These are phyloP conservation scores for Hymenoscyphus albidus DNA, from an alignment of 2,329 filamentous ascomycete genomes.

Conservation along the genomic window DNA sequence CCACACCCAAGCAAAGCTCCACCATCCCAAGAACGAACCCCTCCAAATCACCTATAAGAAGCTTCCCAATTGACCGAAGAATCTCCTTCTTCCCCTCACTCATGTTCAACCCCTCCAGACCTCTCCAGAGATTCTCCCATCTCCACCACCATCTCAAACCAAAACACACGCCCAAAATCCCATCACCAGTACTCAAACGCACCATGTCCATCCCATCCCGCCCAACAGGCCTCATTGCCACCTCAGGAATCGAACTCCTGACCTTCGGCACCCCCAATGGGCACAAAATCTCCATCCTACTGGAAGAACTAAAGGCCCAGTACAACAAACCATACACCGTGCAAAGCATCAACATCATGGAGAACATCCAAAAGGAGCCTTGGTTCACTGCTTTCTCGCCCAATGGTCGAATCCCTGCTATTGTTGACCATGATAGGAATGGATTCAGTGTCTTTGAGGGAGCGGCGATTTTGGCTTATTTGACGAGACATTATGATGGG, in stretches of 20 bases:
- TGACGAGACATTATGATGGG: conserved; percentile 67
- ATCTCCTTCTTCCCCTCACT: conserved; percentile 12
- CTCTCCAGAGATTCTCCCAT: conserved; percentile 27
- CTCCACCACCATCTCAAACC: conserved; percentile 21
- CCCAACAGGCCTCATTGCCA: conserved; percentile 56
- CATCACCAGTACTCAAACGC: conserved; percentile 3
- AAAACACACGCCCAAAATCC: conserved; percentile 2
- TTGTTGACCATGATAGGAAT: conserved; percentile 62
- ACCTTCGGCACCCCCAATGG: conserved; percentile 55
- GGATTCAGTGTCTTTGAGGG: conserved; percentile 69
- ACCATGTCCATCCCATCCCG: conserved; percentile 26
- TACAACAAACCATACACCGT: conserved; percentile 58
- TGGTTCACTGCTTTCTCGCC: conserved; percentile 62
- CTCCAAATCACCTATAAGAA: not conserved
- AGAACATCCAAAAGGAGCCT: conserved; percentile 63
- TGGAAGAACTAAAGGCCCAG: conserved; percentile 63
- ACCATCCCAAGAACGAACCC: not conserved
- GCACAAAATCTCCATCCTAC: conserved; percentile 55
- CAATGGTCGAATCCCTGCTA: conserved; percentile 63
- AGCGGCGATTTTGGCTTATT: conserved; percentile 68
- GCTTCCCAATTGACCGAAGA: not conserved
- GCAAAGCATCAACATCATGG: conserved; percentile 55
- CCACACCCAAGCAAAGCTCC: not conserved
- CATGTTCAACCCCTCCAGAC: conserved; percentile 25
- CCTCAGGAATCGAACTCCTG: conserved; percentile 61